Base-by-base conservation (phyloP, 768 basidiomycete genomes). In the Rhizopogon vesiculosus region DNA sequence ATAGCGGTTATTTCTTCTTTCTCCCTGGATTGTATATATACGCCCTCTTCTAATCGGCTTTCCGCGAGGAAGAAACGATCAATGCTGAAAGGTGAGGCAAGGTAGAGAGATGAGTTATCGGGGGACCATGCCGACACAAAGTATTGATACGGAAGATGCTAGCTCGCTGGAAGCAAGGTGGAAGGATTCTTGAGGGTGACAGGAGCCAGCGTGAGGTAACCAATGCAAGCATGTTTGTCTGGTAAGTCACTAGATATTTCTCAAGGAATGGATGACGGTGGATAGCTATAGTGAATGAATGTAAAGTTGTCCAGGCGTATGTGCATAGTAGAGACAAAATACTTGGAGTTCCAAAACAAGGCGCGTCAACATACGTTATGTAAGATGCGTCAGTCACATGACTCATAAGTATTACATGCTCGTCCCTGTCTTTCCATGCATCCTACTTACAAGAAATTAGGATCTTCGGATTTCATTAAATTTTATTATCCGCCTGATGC, bases 81-180 rank as follows among this genome's bases (percentile, higher is more conserved):
- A 59, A 90, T 78, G 4, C 63, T 68, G 19, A 74, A 65, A 41
- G 71, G 59, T 9, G 77, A 78, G 2, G 82, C 73, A 39, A 89
- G 64, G 62, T 81, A 87, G 22, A 89, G 74, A 56, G 67, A 70
- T 31, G 73, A 67, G 56, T 80, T 82, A 66, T 87, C 82, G 3
- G 74, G 65, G 16, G 84, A 76, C 87, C 88, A 90, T 15, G 74
- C 65, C 55, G 74, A 74, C 25, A 79, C 68, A 5, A 66, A 71
- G 49, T 59, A 59, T 56, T 8, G 55, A 29, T 38, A 25, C 29
- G 54, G n/a, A 33, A 58, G 45, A 28, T 25, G n/a, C 40, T 49
- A 18, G 41, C 70, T 73, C 13, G 77, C 66, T 2, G 75, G 62
- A 13, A 76, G 63, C 1, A 72, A 71, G 0, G 75, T 66, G 1